Evolutionary conservation across 1,284 basidiomycete genomes (phyloP), one percentile per base, ranked within the genome.

Genomic region (Rhodotorula sp.): DNA sequence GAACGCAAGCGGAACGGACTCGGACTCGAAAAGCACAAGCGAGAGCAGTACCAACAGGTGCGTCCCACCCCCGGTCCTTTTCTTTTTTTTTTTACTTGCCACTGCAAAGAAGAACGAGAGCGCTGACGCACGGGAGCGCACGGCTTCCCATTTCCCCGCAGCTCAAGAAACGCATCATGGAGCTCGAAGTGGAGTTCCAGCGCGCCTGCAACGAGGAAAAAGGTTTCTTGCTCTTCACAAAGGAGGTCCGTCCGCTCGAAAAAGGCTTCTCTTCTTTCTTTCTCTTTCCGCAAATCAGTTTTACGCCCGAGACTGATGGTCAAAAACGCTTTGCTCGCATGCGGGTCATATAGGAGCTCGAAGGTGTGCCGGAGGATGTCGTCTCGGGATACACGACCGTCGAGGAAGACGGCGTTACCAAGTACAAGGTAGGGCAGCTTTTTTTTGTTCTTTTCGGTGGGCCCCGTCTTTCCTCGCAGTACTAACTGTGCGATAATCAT

Each of bases 171-270:
- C 87, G 90, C 73, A 83, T 92, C 3, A 89, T 88, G 20, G 85
- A 88, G 76, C 84, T 85, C 31, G 90, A 87, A 79, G 81, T 91
- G 31, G 89, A 90, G 77, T 92, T 92, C 77, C 71, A 72, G 87
- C 91, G 90, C 88, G 91, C 91, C 82, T 91, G 88, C 81, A 92
- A 92, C 77, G 90, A 93, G 80, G 91, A 93, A 79, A 89, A 89
- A 3, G 79, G 78, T 3, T 77, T 73, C 62, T 46, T 79, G 48
- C 71, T 77, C 49, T 79, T 80, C 61, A 78, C 77, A 6, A n/a
- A 54, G 29, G 70, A 79, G 66, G 90, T 90, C 76, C 61, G 82
- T 54, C 39, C 6, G 15, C 34, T 14, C 14, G 39, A 43, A 12
- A 43, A 43, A 43, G 39, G 8, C 8, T 43, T 43, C 39, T 8